Base-by-base conservation (phyloP, 2,329 filamentous ascomycete species). In the Cladorrhinum sp. region DNA sequence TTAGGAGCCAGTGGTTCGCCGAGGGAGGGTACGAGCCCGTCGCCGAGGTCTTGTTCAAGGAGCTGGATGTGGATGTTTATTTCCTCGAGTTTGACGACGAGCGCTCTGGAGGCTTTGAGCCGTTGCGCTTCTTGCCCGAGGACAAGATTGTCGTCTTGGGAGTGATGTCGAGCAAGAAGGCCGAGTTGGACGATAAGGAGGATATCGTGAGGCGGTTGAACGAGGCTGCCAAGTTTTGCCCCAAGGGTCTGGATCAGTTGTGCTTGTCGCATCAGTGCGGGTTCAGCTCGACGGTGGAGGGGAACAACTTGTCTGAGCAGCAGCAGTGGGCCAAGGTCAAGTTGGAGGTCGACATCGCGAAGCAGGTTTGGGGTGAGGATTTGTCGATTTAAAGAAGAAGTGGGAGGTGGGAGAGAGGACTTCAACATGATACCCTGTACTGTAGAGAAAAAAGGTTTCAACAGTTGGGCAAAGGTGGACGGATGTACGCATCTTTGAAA, bases 41-140 rank as follows among this genome's bases (percentile, higher is more conserved):
- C 2, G 80, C 82, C 36, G 80, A 83, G 70, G 79, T 82, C n/a
- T 73, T 84, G 14, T 84, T 84, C 76, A 79, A 79, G 67, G 79
- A 82, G 60, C 76, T 84, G 54, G 76, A 83, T 66, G 81, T 84
- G 57, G 81, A 85, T 65, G 82, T 79, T 14, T 85, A 84, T 72
- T 85, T 84, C 73, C 78, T 85, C 66, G 82, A 85, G 71, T 85
- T 82, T 70, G 82, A 85, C 69, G 82, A 84, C 63, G 81, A 80
- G 30, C 76, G 82, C 1, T 80, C 76, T 0, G 82, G 82, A 14
- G 82, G 83, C 70, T 85, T 85, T 72, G 74, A 73, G 36, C 82
- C 82, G 1, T 74, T 85, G 60, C 73, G 81, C n/a, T 77, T 80
- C 69, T 72, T 85, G 54, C 82, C 82, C 2, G 76, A 76, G 58